Conservation (phyloP, 2,329 filamentous ascomycete species). For the Colletotrichum destructivum region DNA sequence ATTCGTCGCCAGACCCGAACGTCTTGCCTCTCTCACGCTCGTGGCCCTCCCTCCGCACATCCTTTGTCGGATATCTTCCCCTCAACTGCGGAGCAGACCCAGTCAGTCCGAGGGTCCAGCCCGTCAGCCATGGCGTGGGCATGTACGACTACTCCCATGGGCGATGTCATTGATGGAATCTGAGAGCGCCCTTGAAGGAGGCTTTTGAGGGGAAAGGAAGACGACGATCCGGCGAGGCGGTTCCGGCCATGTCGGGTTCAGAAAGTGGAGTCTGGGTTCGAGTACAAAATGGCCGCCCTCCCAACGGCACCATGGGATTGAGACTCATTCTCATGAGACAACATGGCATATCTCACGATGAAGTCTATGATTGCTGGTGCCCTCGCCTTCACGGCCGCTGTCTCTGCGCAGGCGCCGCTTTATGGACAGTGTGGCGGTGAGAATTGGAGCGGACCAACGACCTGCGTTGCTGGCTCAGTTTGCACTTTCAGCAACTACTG, state of each 20-base stretch:
- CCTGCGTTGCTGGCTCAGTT: constrained; percentile 56
- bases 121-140: constrained; percentile 6
- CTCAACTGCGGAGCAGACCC: constrained; percentile 17
- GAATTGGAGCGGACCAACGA: constrained; percentile 59
- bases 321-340: neutral
- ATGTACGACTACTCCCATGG: neutral
- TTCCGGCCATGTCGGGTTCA: neutral
- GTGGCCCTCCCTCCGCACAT: constrained; percentile 4
- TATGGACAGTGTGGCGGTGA: constrained; percentile 60
- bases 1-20: constrained; percentile 1
- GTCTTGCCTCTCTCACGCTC: constrained; percentile 1
- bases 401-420: constrained; percentile 43
- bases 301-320: constrained; percentile 4
- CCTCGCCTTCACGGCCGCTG: constrained; percentile 36
- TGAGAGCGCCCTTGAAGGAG: neutral
- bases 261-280: neutral
- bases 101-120: constrained; percentile 22
- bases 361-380: constrained; percentile 32
- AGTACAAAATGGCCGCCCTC: constrained; percentile 26
- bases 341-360: constrained; percentile 24
- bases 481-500: constrained; percentile 55
- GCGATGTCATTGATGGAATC: constrained; percentile 38
- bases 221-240: constrained; percentile 28
- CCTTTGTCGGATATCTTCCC: constrained; percentile 13
- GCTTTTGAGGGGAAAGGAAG: constrained; percentile 30